These are phyloP conservation scores for Aspergillus homomorphus DNA, from an alignment of 495 filamentous ascomycete species.

Conservation along the genomic window DNA sequence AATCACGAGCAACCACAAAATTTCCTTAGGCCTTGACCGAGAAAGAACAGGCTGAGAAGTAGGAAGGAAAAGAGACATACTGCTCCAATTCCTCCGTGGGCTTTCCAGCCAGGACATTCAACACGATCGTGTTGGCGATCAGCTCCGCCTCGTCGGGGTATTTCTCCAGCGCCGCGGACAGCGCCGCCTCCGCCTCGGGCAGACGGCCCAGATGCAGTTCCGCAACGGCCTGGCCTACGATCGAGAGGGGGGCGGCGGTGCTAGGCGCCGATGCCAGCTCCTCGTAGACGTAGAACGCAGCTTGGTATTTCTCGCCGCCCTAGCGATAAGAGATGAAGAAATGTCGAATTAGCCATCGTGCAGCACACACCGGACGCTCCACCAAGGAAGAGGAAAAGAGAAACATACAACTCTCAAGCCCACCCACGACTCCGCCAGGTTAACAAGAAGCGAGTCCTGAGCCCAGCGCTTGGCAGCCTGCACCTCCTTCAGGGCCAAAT, in stretches of 20 bases:
- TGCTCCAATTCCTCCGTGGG: conserved; percentile 55
- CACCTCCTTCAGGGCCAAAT: conserved; percentile 87
- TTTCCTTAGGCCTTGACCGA: background rate
- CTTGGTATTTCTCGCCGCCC: conserved; percentile 96
- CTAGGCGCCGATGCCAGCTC: conserved; percentile 86
- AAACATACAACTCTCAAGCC: conserved; percentile 76
- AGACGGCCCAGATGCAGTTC: conserved; percentile 88
- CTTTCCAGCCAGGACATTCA: conserved; percentile 72
- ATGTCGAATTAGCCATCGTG: background rate
- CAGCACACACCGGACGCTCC: background rate
- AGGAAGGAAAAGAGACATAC: conserved; percentile 41
- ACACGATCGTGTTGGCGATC: conserved; percentile 76
- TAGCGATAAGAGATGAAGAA: conserved; percentile 30
- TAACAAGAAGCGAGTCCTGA: conserved; percentile 90
- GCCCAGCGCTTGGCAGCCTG: conserved; percentile 89
- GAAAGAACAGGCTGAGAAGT: too few relatives aligned
- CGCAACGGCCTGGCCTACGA: conserved; percentile 84
- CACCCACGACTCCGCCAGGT: conserved; percentile 93
- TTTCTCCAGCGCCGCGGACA: conserved; percentile 74
- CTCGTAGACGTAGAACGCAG: conserved; percentile 97
- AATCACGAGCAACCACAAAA: conserved; percentile 10
- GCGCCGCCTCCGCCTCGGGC: conserved; percentile 83
- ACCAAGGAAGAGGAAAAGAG: background rate
- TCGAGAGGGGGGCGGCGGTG: conserved; percentile 56
- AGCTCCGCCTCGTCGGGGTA: conserved; percentile 67